Evolutionary conservation across 768 basidiomycete genomes (phyloP), one percentile per base, ranked within the genome.

Genomic region (Leucocoprinus birnbaumii): DNA sequence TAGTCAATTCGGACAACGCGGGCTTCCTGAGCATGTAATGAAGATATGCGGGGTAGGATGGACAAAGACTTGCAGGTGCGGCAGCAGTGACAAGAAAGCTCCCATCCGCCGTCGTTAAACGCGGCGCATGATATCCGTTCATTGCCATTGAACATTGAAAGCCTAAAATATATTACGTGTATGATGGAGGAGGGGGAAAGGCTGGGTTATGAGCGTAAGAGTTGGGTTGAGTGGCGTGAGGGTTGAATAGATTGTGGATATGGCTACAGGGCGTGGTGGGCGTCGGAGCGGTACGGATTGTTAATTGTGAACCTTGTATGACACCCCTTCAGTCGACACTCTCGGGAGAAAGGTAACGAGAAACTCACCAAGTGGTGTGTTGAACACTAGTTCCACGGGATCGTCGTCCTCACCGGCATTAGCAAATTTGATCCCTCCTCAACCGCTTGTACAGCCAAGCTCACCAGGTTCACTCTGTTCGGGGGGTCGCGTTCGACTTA

Each of bases 261-360:
- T 82, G 19, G 96, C 94, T 60, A 98, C 90, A 53, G 98, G 76
- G 66, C 98, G 94, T 0, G 97, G 97, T 0, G 97, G 95, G 66
- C 75, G 53, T 95, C 91, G 3, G 92, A 94, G 51, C 95, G 85
- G 65, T 94, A 98, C 0, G 91, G 94, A 68, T 98, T 96, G 71
- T 98, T 99, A 65, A 99, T 84, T 66, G 98, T 85, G 66, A 94
- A 94, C 91, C 94, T 97, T 4, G 26, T 45, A 19, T 40, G 34
- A 43, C 14, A 45, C 7, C 16, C 16, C 46, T 2, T 14, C 11
- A 19, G 22, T 19, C 8, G 14, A 5, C 21, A 21, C 25, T 1
- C n/a, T n/a, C n/a, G n/a, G n/a, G n/a, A n/a, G n/a, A 9, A 25
- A 53, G 3, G 22, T 13, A 26, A 16, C 8, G 38, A 31, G n/a